Base-by-base conservation (phyloP, 805 yeast genomes). In the Ogataea methylovora region DNA sequence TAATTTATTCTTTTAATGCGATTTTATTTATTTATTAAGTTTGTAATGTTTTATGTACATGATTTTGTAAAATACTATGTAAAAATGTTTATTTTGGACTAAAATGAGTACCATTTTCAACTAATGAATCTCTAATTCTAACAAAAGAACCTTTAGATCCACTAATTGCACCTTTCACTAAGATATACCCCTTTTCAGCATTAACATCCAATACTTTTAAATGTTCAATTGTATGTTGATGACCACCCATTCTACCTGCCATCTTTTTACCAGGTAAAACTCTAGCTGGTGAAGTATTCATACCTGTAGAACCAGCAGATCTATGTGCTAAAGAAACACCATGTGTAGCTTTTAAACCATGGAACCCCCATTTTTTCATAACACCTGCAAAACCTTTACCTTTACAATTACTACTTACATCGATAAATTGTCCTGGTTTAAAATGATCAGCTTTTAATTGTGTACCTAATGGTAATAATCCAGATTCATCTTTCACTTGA, bases 311-410 rank as follows among this genome's bases (percentile, higher is more conserved):
- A 73, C 98, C 98, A 50, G 94, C 95, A 38, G 87, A 79, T 71
- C 98, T 82, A 58, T 92, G 97, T 24, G 90, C 81, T 32, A 73
- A 67, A 20, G 98, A 85, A 18, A 84, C 88, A 82, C 98, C 98
- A 60, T 92, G 98, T 1, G 97, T 71, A 6, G 97, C 97, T 28
- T 76, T 73, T 58, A 84, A 74, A 70, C 98, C 98, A 30, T 65
- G 66, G 63, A 90, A 92, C 10, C 85, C 84, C 68, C 82, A 83
- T 62, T 95, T 79, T 59, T 90, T 90, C 96, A 92, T 92, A 17
- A 90, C 97, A 76, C 98, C 98, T 16, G 88, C 85, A 57, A 86
- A 86, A 9, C 98, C 98, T 61, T 92, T 92, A 61, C 98, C 98
- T 57, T 86, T 90, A 34, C 88, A 69, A 14, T 71, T 69, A 12